Conservation (phyloP, 2,329 filamentous ascomycete genomes). For the Juglanconis juglandina region DNA sequence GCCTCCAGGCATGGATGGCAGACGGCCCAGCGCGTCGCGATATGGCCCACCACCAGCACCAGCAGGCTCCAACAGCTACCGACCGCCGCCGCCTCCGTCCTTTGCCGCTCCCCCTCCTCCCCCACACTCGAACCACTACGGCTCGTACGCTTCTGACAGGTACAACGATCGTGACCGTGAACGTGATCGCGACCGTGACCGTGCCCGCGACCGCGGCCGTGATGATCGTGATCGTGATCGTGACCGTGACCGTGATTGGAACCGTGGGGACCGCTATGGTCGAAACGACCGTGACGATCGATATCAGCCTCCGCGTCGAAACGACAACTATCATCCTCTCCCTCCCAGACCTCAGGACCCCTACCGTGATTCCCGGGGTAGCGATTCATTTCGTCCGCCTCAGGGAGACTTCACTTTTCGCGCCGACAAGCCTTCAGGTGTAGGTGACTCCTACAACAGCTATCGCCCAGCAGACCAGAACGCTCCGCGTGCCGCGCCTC, state of each 20-base stretch:
- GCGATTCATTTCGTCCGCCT: constrained; percentile 31
- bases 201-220: background rate
- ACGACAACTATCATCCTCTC: background rate
- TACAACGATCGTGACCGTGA: constrained; percentile 1
- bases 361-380: constrained; percentile 3
- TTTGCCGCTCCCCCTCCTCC: constrained; percentile 11
- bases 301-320: constrained; percentile 13
- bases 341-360: constrained; percentile 9
- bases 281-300: constrained; percentile 18
- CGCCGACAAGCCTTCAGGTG: constrained; percentile 47
- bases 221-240: constrained; percentile 4
- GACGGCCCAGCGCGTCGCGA: constrained; percentile 10
- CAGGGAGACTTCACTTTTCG: constrained; percentile 56
- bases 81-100: constrained; percentile 12
- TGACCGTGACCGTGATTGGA: constrained; percentile 12
- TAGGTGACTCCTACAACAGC: constrained; percentile 35
- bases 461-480: constrained; percentile 27
- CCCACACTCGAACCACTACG: constrained; percentile 18
- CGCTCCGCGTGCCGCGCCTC: constrained; percentile 8
- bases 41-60: constrained; percentile 5
- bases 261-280: constrained; percentile 3
- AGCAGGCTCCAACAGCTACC: constrained; percentile 4
- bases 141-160: constrained; percentile 5
- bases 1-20: constrained; percentile 14
- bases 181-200: constrained; percentile 5